phyloP scores from a whole-genome alignment of 2,329 filamentous ascomycete genomes.

The Fusarium poae region DNA sequence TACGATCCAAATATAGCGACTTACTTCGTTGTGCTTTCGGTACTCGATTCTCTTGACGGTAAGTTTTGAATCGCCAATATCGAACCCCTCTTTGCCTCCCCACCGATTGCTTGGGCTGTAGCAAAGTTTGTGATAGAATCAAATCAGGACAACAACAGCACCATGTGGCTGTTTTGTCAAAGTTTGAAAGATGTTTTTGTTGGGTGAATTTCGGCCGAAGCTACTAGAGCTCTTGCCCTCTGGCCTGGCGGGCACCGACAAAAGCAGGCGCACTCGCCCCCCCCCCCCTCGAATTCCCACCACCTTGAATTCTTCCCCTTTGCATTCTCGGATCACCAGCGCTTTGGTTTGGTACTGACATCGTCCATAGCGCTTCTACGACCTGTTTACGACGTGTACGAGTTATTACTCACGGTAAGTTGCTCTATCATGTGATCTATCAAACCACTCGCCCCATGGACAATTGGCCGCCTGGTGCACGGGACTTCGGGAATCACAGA shows the following conservation, averaged over 20 bases:
- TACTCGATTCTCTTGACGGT: slow-evolving; percentile 43
- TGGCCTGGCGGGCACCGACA: neutral
- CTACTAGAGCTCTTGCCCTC: neutral
- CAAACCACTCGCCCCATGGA: neutral
- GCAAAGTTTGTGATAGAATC: neutral
- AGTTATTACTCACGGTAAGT: slow-evolving; percentile 49
- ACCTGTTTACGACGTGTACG: slow-evolving; percentile 50
- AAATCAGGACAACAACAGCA: neutral
- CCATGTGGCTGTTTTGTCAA: neutral
- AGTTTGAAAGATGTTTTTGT: neutral
- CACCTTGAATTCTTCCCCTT: neutral
- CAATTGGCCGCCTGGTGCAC: neutral
- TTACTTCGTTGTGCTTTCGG: slow-evolving; percentile 47
- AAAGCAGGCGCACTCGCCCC: neutral
- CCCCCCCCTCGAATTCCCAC: neutral
- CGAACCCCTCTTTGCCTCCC: neutral
- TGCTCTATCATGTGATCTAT: neutral
- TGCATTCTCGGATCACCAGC: neutral
- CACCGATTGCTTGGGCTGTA: neutral
- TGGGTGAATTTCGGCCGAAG: neutral
- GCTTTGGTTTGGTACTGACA: slow-evolving; percentile 34
- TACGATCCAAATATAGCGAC: slow-evolving; percentile 47
- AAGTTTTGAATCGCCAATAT: slow-evolving; percentile 22
- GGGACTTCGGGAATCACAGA: neutral
- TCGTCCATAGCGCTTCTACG: slow-evolving; percentile 45